phyloP scores from a whole-genome alignment of 306 rosid species.

The Rubus parviflorus region DNA sequence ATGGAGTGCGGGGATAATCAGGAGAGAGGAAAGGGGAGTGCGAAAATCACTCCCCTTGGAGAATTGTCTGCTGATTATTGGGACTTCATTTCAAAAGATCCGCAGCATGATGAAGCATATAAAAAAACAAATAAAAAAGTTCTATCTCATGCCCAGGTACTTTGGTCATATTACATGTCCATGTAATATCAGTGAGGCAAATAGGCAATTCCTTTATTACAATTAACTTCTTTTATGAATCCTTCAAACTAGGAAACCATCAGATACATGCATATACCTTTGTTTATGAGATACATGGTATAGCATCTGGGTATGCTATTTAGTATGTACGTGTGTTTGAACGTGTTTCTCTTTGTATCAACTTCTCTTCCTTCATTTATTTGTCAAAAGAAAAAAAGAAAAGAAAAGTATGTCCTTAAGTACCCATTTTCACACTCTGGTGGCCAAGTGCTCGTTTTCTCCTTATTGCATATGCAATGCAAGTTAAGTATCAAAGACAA shows the following conservation, averaged over 20 bases:
- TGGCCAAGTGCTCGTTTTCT: too few species aligned
- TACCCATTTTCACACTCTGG: too few species aligned
- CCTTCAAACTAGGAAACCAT: background rate
- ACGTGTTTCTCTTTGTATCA: background rate
- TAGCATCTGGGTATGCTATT: constrained; percentile 4
- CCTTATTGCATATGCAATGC: background rate
- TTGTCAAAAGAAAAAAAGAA: background rate
- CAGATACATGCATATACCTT: background rate
- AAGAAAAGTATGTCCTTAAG: background rate
- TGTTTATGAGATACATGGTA: background rate
- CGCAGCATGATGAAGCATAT: constrained; percentile 57
- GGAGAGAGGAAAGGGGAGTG: too few species aligned
- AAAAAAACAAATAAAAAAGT: constrained; percentile 51
- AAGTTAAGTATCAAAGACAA: background rate
- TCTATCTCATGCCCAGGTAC: constrained; percentile 85
- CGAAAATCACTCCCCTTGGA: constrained; percentile 13
- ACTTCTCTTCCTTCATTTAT: constrained; percentile 1
- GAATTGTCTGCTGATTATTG: constrained; percentile 69
- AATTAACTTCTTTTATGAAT: too few species aligned
- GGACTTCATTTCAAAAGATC: constrained; percentile 70
- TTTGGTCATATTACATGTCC: constrained; percentile 2
- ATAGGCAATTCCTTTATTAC: too few species aligned
- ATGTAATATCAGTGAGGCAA: too few species aligned
- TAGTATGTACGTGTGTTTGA: background rate
- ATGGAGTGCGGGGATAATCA: too few species aligned